Base-by-base conservation (phyloP, 2,329 filamentous ascomycete genomes). In the Monosporascus sp. region DNA sequence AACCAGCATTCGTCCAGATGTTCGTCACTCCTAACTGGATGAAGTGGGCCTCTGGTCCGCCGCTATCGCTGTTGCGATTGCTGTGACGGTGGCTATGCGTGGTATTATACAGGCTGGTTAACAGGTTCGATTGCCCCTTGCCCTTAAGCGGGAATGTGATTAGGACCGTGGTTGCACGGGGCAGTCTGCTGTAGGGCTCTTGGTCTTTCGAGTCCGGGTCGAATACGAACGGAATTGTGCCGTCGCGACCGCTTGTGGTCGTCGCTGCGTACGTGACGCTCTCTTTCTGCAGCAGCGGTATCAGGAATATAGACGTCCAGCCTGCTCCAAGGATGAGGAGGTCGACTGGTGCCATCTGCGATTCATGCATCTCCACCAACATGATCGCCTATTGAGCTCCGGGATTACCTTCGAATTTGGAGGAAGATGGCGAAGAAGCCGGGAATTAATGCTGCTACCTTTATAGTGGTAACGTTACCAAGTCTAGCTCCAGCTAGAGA, bases 301-400 rank as follows among this genome's bases (percentile, higher is more conserved):
- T 75, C 8, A 88, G 74, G 68, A 87, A 88, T 34, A 75, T 82
- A 7, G 80, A 80, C 1, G 83, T 86, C 85, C 85, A 88, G 55
- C 85, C 85, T 2, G 84, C 83, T 60, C 85, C 85, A 22, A 88
- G 81, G 61, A 88, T 81, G 49, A 88, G 74, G 46, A 88, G 54
- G 50, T 65, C 63, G 27, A 72, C 66, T 7, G 42, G 17, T 17
- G 42, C 9, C 22, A 34, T 34, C 31, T 34, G 31, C 11, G 31
- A 34, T 14, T 34, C 31, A 34, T 34, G 9, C 4, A 5, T 34
- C 31, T 34, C 31, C 31, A 34, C 31, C 31, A 34, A 34, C 31
- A 34, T 34, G 11, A 2, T 5, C 11, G 11, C 9, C 27, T 34
- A 34, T 2, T 34, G 5, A 34, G 31, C 9, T 14, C 4, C 9